Evolutionary conservation across 1,139 yeast species (phyloP).

Genomic region (Sugiyamaella novakii): DNA sequence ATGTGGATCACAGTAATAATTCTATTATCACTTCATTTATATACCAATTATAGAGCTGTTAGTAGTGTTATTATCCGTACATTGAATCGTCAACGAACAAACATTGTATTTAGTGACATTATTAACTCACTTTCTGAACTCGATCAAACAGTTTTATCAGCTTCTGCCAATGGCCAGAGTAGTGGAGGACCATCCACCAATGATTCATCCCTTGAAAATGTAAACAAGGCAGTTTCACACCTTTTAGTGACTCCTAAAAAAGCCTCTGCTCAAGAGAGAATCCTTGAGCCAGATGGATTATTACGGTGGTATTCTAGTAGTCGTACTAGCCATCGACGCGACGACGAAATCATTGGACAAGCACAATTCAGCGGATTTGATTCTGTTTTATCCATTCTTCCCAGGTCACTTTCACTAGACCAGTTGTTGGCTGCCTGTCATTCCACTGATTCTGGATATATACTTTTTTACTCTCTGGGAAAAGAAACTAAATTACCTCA

Average conservation of each 20-base stretch:
- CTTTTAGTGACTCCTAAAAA: constrained; percentile 36
- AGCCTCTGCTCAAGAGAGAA: constrained; percentile 37
- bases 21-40: constrained; percentile 39
- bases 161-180: neutral
- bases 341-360: constrained; percentile 30
- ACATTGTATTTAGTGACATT: constrained; percentile 40
- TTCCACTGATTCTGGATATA: constrained; percentile 29
- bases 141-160: constrained; percentile 25
- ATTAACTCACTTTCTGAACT: constrained; percentile 34
- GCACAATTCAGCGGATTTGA: constrained; percentile 31
- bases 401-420: constrained; percentile 20
- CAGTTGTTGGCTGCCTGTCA: constrained; percentile 28
- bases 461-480: constrained; percentile 28
- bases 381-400: constrained; percentile 22
- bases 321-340: constrained; percentile 7
- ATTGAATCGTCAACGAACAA: constrained; percentile 43
- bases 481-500: constrained; percentile 2
- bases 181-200: neutral
- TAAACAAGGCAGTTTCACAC: constrained; percentile 31
- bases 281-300: constrained; percentile 40
- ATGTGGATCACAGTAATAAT: constrained; percentile 39
- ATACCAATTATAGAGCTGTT: constrained; percentile 45
- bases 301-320: constrained; percentile 34
- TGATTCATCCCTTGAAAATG: constrained; percentile 20
- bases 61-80: constrained; percentile 39